Evolutionary conservation across 1,284 basidiomycete genomes (phyloP), one percentile per base, ranked within the genome.

Genomic region (Cerioporus squamosus): DNA sequence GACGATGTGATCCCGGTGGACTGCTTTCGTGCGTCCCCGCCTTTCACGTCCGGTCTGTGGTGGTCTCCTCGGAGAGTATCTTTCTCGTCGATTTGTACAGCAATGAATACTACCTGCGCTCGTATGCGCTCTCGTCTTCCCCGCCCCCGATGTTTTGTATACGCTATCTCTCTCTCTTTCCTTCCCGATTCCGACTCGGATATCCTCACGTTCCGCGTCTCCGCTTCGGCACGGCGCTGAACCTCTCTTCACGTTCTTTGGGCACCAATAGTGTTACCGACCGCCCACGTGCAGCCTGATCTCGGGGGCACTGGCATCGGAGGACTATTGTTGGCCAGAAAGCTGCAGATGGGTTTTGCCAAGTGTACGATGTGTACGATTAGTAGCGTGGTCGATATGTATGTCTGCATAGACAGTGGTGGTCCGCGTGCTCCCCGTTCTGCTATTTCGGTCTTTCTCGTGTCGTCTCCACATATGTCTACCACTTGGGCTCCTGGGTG

Each of bases 321-420:
- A 61, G 55, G 29, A 59, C 58, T 62, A 53, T 65, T 65, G 58
- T 46, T 65, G 63, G 60, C 63, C 59, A 62, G 60, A 65, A 52
- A 62, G 61, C 60, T 65, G 60, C 61, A 62, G 63, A 64, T 33
- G 55, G 53, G 61, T 57, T 63, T 59, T 51, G 61, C 53, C 33
- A 29, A 49, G 47, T 33, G 39, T 46, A 17, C 49, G 38, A 23
- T 40, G 48, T 60, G 55, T 57, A 57, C 52, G 49, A 44, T 17
- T 57, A 51, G 23, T 57, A 51, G 23, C 40, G 33, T 36, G 15
- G 33, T 14, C 14, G 33, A 36, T 36, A 14, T 12, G 7, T 29
- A 29, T 29, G 29, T 29, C 7, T 29, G 15, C 33, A 36, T 36
- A 36, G 33, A 36, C 15, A 12, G 33, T 36, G 33, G 15, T 36